Conservation (phyloP, 2,329 filamentous ascomycete genomes). For the Xylaria sp. region DNA sequence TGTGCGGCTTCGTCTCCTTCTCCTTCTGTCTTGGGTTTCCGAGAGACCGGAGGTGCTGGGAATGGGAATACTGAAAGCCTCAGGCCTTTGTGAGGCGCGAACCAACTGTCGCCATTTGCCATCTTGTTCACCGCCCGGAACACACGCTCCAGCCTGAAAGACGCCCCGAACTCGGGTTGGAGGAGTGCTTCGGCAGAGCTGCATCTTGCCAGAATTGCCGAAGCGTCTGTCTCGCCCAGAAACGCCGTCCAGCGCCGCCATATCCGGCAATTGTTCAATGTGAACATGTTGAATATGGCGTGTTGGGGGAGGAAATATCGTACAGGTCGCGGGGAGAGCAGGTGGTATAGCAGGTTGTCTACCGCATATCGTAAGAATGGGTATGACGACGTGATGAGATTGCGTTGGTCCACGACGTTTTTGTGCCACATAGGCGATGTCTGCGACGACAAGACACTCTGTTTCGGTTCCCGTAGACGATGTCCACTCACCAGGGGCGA, state of each 20-base stretch:
- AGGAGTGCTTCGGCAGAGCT: conserved; percentile 26
- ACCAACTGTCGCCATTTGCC: conserved; percentile 29
- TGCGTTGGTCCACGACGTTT: conserved; percentile 30
- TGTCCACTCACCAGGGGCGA: conserved; percentile 33
- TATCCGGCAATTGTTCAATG: conserved; percentile 29
- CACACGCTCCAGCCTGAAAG: conserved; percentile 31
- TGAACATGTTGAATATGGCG: conserved; percentile 25
- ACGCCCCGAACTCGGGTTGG: conserved; percentile 34
- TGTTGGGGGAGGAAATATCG: conserved; percentile 37
- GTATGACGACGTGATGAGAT: conserved; percentile 32
- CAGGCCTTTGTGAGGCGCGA: conserved; percentile 15
- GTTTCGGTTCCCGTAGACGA: conserved; percentile 5
- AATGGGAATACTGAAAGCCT: neutral
- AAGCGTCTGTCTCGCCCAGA: conserved; percentile 32
- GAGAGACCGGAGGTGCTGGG: neutral
- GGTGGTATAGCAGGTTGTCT: conserved; percentile 33
- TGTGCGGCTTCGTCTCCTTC: conserved; percentile 2
- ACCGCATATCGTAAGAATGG: conserved; percentile 36
- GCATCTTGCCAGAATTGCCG: conserved; percentile 25
- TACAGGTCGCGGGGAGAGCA: conserved; percentile 28
- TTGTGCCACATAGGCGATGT: conserved; percentile 20
- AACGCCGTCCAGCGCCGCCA: conserved; percentile 37
- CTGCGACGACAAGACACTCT: conserved; percentile 7
- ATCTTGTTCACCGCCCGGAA: conserved; percentile 32
- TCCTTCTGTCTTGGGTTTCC: neutral